These are phyloP conservation scores for Salicornia ramosissima DNA, from an alignment of 148 eudicot species.

Conservation along the genomic window DNA sequence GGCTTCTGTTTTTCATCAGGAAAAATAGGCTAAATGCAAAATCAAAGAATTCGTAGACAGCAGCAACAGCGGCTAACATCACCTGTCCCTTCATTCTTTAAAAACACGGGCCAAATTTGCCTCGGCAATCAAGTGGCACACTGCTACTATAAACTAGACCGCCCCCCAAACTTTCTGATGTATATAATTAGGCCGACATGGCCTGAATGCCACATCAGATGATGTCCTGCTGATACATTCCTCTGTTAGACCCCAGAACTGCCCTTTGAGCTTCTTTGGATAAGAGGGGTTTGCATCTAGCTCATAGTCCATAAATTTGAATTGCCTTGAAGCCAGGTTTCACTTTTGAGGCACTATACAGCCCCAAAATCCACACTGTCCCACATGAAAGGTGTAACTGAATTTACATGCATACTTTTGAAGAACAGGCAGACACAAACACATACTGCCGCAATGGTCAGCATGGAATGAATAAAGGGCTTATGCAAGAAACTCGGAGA, in stretches of 20 bases:
- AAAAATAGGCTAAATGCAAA: neutral
- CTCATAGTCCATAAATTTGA: neutral
- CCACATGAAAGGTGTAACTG: conserved; percentile 51
- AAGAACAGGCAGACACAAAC: conserved; percentile 75
- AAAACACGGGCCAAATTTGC: neutral
- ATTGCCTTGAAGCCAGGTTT: neutral
- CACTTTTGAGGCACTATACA: conserved; percentile 12
- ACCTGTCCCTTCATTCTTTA: too few relatives aligned
- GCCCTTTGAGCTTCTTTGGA: neutral
- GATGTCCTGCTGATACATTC: neutral
- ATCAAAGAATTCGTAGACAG: neutral
- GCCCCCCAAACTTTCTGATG: conserved; percentile 8
- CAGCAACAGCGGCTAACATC: too few relatives aligned
- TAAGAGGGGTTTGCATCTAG: neutral
- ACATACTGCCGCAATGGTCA: conserved; percentile 82
- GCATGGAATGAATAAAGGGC: conserved; percentile 75
- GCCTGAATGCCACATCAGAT: neutral
- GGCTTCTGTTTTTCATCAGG: neutral
- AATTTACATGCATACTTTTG: conserved; percentile 47
- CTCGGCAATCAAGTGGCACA: neutral
- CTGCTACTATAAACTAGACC: neutral
- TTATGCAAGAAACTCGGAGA: conserved; percentile 57
- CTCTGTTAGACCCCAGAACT: neutral
- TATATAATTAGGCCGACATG: neutral
- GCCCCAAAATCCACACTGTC: conserved; percentile 59